Base-by-base conservation (phyloP, 108 stramenopile species). In the Chaetoceros tenuissimus region DNA sequence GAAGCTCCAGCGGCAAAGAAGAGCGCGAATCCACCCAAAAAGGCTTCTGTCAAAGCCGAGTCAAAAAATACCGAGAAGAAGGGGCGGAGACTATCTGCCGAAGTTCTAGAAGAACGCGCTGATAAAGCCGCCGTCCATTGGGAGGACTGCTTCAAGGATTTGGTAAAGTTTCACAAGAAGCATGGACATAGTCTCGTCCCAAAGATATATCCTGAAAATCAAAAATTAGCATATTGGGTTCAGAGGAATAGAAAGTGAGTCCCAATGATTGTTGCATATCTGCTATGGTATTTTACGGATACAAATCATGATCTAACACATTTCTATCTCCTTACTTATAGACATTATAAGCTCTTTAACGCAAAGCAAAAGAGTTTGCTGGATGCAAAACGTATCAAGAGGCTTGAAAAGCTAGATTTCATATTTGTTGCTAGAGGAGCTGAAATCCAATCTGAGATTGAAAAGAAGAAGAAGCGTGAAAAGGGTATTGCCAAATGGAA, bases 171-270 rank as follows among this genome's bases (percentile, higher is more conserved):
- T 29, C 25, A 31, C 2, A 22, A 18, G 30, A 17, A 53, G 29
- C 31, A 53, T 40, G 60, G 60, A 5, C 52, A 62, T 31, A 52
- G 60, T 48, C 49, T 49, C 24, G 59, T 60, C 3, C 59, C 59
- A 25, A 24, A 60, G 18, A 5, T 28, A 8, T 60, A 24, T 48
- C 28, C 3, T 5, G 46, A 48, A n/a, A 60, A 52, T 3, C 24
- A 8, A 19, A 7, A 24, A 3, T 51, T 62, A 2, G 30, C 58
- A 21, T 24, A 21, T 8, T 62, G 61, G 61, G 51, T 62, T 3
- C 23, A 34, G 25, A 5, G 61, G 3, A 50, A 62, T n/a, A n/a
- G n/a, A n/a, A n/a, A n/a, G n/a, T n/a, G n/a, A n/a, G n/a, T n/a
- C n/a, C n/a, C n/a, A n/a, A n/a, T n/a, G n/a, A n/a, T n/a, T n/a